phyloP scores from a whole-genome alignment of 1,139 yeast genomes.

The Magnusiomyces fungicola region DNA sequence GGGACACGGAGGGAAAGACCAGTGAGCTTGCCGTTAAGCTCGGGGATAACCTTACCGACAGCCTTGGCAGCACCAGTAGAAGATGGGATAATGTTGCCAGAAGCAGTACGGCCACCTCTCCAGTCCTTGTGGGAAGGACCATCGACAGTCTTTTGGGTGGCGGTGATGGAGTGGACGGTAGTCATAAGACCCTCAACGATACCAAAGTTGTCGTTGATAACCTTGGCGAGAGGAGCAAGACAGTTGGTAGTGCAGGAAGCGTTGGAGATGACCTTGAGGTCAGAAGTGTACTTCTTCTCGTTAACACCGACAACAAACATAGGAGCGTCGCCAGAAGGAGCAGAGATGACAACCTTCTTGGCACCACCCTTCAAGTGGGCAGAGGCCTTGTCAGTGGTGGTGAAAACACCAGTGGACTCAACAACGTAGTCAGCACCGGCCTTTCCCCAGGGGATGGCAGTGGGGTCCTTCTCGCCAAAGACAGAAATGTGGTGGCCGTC shows the following conservation, averaged over 20 bases:
- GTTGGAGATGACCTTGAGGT: slow-evolving; percentile 66
- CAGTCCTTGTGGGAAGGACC: slow-evolving; percentile 93
- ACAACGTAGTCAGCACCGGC: slow-evolving; percentile 70
- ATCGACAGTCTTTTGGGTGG: slow-evolving; percentile 86
- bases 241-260: slow-evolving; percentile 92
- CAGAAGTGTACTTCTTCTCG: slow-evolving; percentile 62
- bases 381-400: slow-evolving; percentile 67
- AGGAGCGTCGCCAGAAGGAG: slow-evolving; percentile 84
- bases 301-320: slow-evolving; percentile 85
- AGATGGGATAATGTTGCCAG: slow-evolving; percentile 84
- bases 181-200: slow-evolving; percentile 86
- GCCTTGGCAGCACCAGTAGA: slow-evolving; percentile 94
- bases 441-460: slow-evolving; percentile 75
- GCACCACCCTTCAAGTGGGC: slow-evolving; percentile 82
- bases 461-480: slow-evolving; percentile 73
- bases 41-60: slow-evolving; percentile 85
- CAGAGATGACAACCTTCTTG: slow-evolving; percentile 82
- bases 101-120: slow-evolving; percentile 93
- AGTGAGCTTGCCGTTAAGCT: slow-evolving; percentile 80
- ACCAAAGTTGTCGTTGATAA: slow-evolving; percentile 70
- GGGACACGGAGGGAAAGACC: slow-evolving; percentile 89
- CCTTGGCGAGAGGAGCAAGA: slow-evolving; percentile 83
- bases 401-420: slow-evolving; percentile 88
- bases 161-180: slow-evolving; percentile 85
- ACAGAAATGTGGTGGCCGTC: slow-evolving; percentile 63